Evolutionary conservation across 2,329 filamentous ascomycete species (phyloP).

Genomic region (Trichothecium roseum): DNA sequence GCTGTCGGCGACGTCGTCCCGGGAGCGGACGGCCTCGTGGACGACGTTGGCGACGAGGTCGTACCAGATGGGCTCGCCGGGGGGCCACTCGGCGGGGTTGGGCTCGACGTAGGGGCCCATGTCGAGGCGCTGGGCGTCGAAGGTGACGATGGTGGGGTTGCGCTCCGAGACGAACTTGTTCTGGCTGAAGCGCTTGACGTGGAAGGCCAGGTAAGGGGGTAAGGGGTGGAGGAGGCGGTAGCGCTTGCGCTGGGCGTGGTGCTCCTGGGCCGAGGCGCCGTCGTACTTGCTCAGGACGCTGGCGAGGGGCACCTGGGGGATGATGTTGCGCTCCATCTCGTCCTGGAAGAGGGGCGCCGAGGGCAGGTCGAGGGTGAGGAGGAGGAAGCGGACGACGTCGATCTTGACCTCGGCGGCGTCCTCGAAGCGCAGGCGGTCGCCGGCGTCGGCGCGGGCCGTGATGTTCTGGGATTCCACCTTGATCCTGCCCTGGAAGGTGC

Average conservation of each 20-base stretch:
- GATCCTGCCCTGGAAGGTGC: slow-evolving; percentile 85
- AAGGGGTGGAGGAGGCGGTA: slow-evolving; percentile 86
- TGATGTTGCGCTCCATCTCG: slow-evolving; percentile 89
- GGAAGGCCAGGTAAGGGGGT: slow-evolving; percentile 83
- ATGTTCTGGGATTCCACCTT: slow-evolving; percentile 92
- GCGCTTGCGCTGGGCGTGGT: slow-evolving; percentile 75
- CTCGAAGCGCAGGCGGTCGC: slow-evolving; percentile 84
- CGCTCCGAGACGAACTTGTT: slow-evolving; percentile 96
- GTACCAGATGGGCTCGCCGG: slow-evolving; percentile 81
- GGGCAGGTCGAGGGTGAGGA: slow-evolving; percentile 88
- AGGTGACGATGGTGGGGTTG: slow-evolving; percentile 97
- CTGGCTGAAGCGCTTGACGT: slow-evolving; percentile 91
- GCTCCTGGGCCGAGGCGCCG: slow-evolving; percentile 76
- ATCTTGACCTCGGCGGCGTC: slow-evolving; percentile 75
- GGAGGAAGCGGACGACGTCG: slow-evolving; percentile 70
- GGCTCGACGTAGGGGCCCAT: slow-evolving; percentile 88
- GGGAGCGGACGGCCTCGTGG: slow-evolving; percentile 68
- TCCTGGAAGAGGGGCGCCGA: slow-evolving; percentile 92
- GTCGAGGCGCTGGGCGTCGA: slow-evolving; percentile 74
- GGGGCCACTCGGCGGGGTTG: slow-evolving; percentile 58
- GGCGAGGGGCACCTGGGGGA: slow-evolving; percentile 79
- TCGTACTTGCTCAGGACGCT: slow-evolving; percentile 88
- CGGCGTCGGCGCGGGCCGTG: slow-evolving; percentile 78
- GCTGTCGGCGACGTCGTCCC: slow-evolving; percentile 80
- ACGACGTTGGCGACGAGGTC: slow-evolving; percentile 94